Percentiles rank a stretch among this genome's conserved stretches.
Evolutionary conservation across 108 stramenopile species (phyloP).

Genomic region (Nitzschia inconspicua): DNA sequence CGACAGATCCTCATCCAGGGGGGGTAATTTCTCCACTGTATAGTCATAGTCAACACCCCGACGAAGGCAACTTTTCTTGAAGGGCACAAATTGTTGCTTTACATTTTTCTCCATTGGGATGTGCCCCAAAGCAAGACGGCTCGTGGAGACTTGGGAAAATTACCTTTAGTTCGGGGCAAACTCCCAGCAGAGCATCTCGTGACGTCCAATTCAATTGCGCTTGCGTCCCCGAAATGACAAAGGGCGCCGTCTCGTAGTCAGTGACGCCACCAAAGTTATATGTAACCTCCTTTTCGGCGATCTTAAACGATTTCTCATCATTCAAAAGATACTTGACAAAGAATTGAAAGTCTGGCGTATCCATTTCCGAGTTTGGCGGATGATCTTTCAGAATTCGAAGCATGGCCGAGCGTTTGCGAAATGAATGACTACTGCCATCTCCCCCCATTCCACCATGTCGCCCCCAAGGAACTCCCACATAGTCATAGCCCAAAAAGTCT

Average conservation of each 20-base stretch:
- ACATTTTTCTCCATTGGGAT: constrained; percentile 48
- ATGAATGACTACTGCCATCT: constrained; percentile 35
- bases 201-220: constrained; percentile 24
- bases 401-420: constrained; percentile 48
- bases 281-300: constrained; percentile 19
- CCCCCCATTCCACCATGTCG: constrained; percentile 33
- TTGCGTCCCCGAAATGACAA: constrained; percentile 46
- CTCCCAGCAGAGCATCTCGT: constrained; percentile 34
- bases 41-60: constrained; percentile 26
- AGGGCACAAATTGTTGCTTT: constrained; percentile 50
- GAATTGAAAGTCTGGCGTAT: constrained; percentile 20
- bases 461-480: constrained; percentile 36
- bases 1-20: constrained; percentile 3
- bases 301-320: constrained; percentile 10
- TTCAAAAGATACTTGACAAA: constrained; percentile 28
- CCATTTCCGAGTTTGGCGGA: constrained; percentile 11
- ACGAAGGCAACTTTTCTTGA: constrained; percentile 31
- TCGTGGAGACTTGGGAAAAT: constrained; percentile 61
- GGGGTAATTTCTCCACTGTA: not conserved
- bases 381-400: constrained; percentile 20
- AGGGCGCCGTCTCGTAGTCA: constrained; percentile 26
- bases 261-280: constrained; percentile 30
- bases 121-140: constrained; percentile 64
- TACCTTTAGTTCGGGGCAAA: constrained; percentile 52
- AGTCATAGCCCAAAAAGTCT: constrained; percentile 23